phyloP scores from a whole-genome alignment of 192 early-diverging fungal species.

The Neocallimastix lanati region DNA sequence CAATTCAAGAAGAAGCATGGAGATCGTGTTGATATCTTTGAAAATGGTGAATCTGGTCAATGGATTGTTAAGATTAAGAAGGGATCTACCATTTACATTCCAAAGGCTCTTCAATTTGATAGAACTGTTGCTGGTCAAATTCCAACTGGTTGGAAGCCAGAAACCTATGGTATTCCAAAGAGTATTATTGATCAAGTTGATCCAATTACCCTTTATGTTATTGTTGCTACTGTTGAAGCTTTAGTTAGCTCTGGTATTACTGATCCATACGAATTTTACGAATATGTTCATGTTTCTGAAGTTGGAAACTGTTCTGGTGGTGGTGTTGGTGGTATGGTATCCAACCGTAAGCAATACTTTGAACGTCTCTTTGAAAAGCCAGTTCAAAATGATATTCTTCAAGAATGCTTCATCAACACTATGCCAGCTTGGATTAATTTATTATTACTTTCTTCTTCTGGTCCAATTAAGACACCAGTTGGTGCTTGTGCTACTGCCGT shows the following conservation, averaged over 20 bases:
- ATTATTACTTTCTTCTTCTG: constrained; percentile 77
- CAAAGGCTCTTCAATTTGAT: constrained; percentile 84
- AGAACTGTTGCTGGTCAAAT: constrained; percentile 79
- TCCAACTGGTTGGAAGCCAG: constrained; percentile 86
- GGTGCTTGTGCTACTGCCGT: constrained; percentile 87
- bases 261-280: constrained; percentile 92
- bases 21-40: constrained; percentile 48
- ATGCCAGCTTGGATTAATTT: constrained; percentile 95
- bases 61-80: constrained; percentile 67
- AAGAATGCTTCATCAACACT: constrained; percentile 91
- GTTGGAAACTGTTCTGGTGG: constrained; percentile 79
- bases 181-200: constrained; percentile 86
- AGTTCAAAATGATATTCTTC: constrained; percentile 78
- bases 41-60: constrained; percentile 41
- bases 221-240: constrained; percentile 84
- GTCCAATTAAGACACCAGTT: constrained; percentile 82
- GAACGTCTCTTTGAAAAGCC: constrained; percentile 61
- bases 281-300: constrained; percentile 87
- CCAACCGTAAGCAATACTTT: constrained; percentile 60
- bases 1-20: constrained; percentile 69
- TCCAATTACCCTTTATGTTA: constrained; percentile 68
- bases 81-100: constrained; percentile 72
- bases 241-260: constrained; percentile 77
- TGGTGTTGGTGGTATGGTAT: constrained; percentile 70
- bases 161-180: constrained; percentile 76